Evolutionary conservation across 257 asterid genomes (phyloP).

Genomic region (Nicotiana benthamiana): DNA sequence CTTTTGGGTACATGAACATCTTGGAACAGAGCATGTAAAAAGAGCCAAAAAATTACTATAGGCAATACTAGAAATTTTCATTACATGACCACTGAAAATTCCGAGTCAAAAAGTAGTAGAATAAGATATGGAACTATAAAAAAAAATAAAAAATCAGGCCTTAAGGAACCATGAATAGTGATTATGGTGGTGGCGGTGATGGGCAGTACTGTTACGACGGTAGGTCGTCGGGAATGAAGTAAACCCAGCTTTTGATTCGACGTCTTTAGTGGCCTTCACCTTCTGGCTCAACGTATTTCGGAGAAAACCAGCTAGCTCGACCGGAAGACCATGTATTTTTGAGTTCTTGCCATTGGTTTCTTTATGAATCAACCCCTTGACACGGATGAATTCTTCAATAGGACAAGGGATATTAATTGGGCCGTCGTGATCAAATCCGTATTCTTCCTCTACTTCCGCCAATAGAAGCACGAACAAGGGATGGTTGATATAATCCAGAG

Average conservation of each 20-base stretch:
- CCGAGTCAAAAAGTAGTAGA: not conserved
- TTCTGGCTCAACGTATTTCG: too few relatives aligned
- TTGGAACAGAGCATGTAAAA: not conserved
- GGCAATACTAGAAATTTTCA: slow-evolving; percentile 1
- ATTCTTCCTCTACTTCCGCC: slow-evolving; percentile 58
- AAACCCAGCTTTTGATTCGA: too few relatives aligned
- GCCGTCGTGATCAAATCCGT: slow-evolving; percentile 50
- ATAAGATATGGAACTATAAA: too few relatives aligned
- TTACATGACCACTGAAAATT: not conserved
- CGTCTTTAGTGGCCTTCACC: too few relatives aligned
- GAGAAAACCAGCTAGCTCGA: too few relatives aligned
- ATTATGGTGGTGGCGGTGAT: slow-evolving; percentile 28
- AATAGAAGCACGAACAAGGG: slow-evolving; percentile 50
- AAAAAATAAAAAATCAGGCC: slow-evolving; percentile 12
- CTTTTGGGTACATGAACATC: slow-evolving; percentile 2
- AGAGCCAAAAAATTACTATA: not conserved
- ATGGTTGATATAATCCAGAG: slow-evolving; percentile 51
- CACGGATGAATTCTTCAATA: slow-evolving; percentile 42
- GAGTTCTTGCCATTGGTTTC: slow-evolving; percentile 7
- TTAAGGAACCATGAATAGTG: slow-evolving; percentile 36
- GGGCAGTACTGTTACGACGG: not conserved
- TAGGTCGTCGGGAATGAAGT: too few relatives aligned
- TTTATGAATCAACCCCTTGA: slow-evolving; percentile 34
- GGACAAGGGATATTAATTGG: slow-evolving; percentile 56
- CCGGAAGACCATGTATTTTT: too few relatives aligned